A percentile compares a stretch with the other conserved stretches of the same genome.
Conservation (phyloP, 179 eudicot genomes). For the Camellia oleifera region DNA sequence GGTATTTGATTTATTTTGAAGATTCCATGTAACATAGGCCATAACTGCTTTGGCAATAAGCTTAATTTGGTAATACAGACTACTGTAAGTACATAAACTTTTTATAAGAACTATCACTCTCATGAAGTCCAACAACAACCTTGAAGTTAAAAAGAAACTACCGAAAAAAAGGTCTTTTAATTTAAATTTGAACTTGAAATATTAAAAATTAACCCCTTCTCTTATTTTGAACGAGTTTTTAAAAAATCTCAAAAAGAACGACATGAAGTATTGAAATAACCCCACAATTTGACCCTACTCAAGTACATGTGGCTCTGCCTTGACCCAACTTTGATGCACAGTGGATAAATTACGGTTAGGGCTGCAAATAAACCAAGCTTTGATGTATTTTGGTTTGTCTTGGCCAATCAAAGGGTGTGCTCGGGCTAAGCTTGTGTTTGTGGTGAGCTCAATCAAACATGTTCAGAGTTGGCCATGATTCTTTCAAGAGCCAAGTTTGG, state of each 20-base stretch:
- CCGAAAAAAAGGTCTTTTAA: background rate
- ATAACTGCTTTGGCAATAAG: background rate
- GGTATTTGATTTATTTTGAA: no score
- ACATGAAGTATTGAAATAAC: background rate
- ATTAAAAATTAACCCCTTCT: background rate
- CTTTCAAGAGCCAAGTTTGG: background rate
- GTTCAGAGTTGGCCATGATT: background rate
- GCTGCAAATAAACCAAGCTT: background rate
- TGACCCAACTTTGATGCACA: background rate
- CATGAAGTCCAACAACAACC: background rate
- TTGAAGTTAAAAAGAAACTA: background rate
- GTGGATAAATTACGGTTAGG: background rate
- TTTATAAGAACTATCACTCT: background rate
- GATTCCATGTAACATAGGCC: background rate
- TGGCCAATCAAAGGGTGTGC: background rate
- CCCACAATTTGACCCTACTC: background rate
- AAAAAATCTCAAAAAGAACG: background rate
- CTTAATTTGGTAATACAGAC: background rate
- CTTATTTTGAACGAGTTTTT: background rate
- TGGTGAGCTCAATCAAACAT: background rate
- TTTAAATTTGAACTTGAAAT: background rate
- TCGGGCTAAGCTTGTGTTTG: background rate
- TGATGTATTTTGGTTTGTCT: background rate
- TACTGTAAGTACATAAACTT: background rate
- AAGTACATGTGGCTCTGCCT: background rate